Evolutionary conservation across 2,329 filamentous ascomycete species (phyloP).

Genomic region (Sporothrix mexicana): DNA sequence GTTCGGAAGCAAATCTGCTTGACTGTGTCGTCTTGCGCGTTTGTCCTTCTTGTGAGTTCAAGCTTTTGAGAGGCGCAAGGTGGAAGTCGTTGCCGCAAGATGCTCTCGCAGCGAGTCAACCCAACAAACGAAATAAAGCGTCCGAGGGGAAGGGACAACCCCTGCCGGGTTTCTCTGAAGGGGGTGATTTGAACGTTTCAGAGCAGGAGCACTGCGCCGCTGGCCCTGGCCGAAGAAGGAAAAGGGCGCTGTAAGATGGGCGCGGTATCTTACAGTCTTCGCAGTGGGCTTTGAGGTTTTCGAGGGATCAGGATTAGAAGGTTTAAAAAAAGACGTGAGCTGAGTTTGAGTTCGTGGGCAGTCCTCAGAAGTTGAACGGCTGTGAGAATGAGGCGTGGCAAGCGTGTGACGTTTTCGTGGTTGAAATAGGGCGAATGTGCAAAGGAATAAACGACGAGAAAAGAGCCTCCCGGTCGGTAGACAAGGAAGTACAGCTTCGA

Average conservation of each 20-base stretch:
- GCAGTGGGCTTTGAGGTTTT: too few relatives aligned
- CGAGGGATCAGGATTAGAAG: too few relatives aligned
- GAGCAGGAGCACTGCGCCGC: slow-evolving; percentile 9
- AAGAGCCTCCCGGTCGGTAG: background rate
- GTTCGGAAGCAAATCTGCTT: background rate
- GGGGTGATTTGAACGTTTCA: slow-evolving; percentile 21
- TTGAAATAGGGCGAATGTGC: background rate
- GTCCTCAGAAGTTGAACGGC: background rate
- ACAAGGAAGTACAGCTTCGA: background rate
- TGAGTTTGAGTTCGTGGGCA: background rate
- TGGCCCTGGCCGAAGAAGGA: slow-evolving; percentile 2
- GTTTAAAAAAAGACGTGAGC: background rate
- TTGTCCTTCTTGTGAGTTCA: background rate
- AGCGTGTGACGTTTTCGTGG: background rate
- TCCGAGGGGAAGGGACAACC: background rate
- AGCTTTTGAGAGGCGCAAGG: background rate
- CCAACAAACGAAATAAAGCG: background rate
- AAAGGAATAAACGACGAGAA: background rate
- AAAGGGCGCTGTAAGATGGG: background rate
- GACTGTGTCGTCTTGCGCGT: background rate
- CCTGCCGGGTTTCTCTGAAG: background rate
- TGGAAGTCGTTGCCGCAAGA: background rate
- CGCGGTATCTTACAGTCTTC: background rate
- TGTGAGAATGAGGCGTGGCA: background rate
- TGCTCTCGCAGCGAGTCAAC: background rate